Evolutionary conservation across 1,139 yeast genomes (phyloP).

Genomic region (Yamadazyma oceani): DNA sequence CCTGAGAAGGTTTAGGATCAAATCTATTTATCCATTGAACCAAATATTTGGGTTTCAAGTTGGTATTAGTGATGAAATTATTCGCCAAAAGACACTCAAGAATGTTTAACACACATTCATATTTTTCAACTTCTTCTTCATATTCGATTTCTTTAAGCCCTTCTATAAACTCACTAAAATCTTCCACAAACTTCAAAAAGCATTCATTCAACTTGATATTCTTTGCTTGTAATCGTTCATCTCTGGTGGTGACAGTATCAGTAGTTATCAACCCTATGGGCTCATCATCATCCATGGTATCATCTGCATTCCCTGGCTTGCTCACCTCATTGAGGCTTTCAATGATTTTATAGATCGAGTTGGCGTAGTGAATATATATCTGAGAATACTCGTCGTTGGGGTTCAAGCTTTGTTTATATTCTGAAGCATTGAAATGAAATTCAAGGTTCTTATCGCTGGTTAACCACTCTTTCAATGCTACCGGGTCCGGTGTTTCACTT

Average conservation of each 20-base stretch:
- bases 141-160: conserved; percentile 17
- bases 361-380: conserved; percentile 29
- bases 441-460: conserved; percentile 24
- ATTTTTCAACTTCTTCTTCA: conserved; percentile 19
- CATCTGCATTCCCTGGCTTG: conserved; percentile 9
- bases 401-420: conserved; percentile 27
- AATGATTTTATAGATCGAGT: conserved; percentile 32
- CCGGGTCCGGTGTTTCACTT: conserved; percentile 12
- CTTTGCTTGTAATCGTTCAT: conserved; percentile 10
- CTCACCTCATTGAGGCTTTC: conserved; percentile 23
- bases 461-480: conserved; percentile 41
- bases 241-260: conserved; percentile 13
- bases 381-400: conserved; percentile 18
- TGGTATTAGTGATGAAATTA: conserved; percentile 43
- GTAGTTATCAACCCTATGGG: conserved; percentile 37
- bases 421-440: conserved; percentile 30
- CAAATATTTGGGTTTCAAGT: conserved; percentile 46
- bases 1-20: conserved; percentile 58
- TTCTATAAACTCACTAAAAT: conserved; percentile 18
- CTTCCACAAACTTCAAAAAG: conserved; percentile 27
- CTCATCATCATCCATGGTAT: conserved; percentile 19
- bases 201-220: conserved; percentile 25
- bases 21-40: conserved; percentile 67
- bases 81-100: conserved; percentile 59
- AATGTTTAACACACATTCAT: conserved; percentile 38